Base-by-base conservation (phyloP, 2,329 filamentous ascomycete genomes). In the Cladosporium oxysporum region DNA sequence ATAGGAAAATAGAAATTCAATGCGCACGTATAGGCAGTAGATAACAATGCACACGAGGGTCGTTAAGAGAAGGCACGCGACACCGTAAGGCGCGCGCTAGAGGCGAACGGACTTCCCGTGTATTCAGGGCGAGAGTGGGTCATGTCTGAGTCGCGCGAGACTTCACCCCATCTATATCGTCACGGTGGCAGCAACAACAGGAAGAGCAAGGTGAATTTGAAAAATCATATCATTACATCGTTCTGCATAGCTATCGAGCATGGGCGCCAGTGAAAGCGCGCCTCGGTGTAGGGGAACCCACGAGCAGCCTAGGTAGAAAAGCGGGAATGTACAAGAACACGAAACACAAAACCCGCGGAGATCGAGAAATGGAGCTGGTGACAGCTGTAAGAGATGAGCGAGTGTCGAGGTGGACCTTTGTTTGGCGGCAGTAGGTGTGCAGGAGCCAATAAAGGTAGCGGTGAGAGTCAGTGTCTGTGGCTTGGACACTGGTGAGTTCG, bases 161-260 rank as follows among this genome's bases (percentile, higher is more conserved):
- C 60, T 44, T 62, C 60, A 62, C 60, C 49, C 49, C 52, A 55
- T 62, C 60, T 31, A 23, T 2, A 33, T 41, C 33, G 44, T 37
- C 49, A 55, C 23, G 23, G 4, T 18, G 26, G 10, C 26, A 21
- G 10, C 3, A 21, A 21, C 8, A 21, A n/a, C 18, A 55, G 14
- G 16, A 21, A 23, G 31, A n/a, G 10, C 29, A 55, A 29, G 21
- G 23, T 53, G 31, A 58, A 37, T 12, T 62, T 28, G n/a, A 55
- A 62, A 62, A 18, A 41, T 52, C 60, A 55, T 55, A 53, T 62
- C 60, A 62, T 62, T 62, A 53, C n/a, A 26, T 62, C 60, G 33
- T 62, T 55, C 60, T 62, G 60, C 60, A 55, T 62, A 53, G 31
- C 29, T 55, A 55, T 55, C 52, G 31, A 55, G 29, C 52, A 55